Evolutionary conservation across 2,329 filamentous ascomycete genomes (phyloP).

Genomic region (Nigrospora oryzae): DNA sequence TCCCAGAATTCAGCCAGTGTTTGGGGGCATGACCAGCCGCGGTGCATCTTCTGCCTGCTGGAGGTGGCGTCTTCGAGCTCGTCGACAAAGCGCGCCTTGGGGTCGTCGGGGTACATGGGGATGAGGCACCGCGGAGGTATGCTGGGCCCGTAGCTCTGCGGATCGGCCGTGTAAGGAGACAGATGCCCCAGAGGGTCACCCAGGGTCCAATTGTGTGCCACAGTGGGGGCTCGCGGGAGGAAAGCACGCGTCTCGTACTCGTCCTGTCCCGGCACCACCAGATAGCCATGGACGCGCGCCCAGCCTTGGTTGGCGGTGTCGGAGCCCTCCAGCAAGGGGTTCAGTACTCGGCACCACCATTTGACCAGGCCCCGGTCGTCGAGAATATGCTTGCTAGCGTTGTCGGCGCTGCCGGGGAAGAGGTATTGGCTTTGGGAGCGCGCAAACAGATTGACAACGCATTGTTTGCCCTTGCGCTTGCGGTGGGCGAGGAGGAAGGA

Average conservation of each 20-base stretch:
- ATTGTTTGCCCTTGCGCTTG: conserved; percentile 54
- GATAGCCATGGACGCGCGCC: conserved; percentile 59
- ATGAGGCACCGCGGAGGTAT: conserved; percentile 78
- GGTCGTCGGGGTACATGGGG: conserved; percentile 89
- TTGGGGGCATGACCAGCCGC: conserved; percentile 75
- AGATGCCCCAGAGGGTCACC: conserved; percentile 61
- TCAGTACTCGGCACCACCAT: conserved; percentile 90
- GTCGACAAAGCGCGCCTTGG: conserved; percentile 80
- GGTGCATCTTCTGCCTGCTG: conserved; percentile 43
- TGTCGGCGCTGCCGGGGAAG: conserved; percentile 85
- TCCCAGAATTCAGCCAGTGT: conserved; percentile 95
- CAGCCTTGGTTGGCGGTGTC: conserved; percentile 26
- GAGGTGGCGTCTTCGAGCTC: conserved; percentile 73
- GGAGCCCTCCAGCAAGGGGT: conserved; percentile 57
- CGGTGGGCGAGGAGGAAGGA: conserved; percentile 62
- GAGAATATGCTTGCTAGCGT: conserved; percentile 78
- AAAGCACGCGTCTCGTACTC: conserved; percentile 72
- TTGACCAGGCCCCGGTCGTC: conserved; percentile 84
- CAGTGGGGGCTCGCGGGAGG: conserved; percentile 47
- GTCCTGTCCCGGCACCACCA: conserved; percentile 83
- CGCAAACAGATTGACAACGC: conserved; percentile 84
- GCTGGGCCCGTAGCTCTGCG: conserved; percentile 26
- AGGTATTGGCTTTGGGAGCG: conserved; percentile 89
- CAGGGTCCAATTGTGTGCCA: conserved; percentile 58
- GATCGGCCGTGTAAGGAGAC: conserved; percentile 51